phyloP scores from a whole-genome alignment of 306 rosid species.

The Fragaria ananassa region DNA sequence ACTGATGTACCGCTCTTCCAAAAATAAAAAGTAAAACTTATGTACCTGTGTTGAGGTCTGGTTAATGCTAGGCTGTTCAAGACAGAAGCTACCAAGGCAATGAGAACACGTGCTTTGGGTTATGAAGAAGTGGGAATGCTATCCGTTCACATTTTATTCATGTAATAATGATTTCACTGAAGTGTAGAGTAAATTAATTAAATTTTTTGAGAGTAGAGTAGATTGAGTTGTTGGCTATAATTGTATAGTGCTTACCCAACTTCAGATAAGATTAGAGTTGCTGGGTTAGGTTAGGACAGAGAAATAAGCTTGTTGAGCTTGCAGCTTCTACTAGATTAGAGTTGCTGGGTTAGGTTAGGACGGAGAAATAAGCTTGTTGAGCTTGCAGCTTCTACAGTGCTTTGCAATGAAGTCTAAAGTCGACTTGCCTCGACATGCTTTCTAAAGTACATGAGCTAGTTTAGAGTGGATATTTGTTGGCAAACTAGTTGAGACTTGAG shows the following conservation, averaged over 20 bases:
- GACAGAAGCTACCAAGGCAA: background rate
- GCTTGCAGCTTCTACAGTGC: background rate
- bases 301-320: background rate
- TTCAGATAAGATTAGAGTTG: background rate
- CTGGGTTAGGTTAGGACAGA: background rate
- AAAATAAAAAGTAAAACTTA: no score
- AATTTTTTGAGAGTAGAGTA: background rate
- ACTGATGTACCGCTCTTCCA: background rate
- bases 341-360: background rate
- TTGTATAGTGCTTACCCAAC: background rate
- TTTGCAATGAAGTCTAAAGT: background rate
- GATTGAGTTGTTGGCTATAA: background rate
- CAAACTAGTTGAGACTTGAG: no score
- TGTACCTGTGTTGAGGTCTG: background rate
- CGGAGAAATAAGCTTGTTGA: background rate
- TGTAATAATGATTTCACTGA: background rate
- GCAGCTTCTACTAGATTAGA: background rate
- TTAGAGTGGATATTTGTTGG: no score
- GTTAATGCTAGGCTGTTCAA: background rate
- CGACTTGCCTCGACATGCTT: no score
- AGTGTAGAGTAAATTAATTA: background rate
- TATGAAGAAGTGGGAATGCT: background rate
- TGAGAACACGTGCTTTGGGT: background rate
- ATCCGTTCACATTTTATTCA: background rate
- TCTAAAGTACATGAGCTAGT: background rate